These are phyloP conservation scores for Colletotrichum camelliae DNA, from an alignment of 2,329 filamentous ascomycete species.

Conservation along the genomic window DNA sequence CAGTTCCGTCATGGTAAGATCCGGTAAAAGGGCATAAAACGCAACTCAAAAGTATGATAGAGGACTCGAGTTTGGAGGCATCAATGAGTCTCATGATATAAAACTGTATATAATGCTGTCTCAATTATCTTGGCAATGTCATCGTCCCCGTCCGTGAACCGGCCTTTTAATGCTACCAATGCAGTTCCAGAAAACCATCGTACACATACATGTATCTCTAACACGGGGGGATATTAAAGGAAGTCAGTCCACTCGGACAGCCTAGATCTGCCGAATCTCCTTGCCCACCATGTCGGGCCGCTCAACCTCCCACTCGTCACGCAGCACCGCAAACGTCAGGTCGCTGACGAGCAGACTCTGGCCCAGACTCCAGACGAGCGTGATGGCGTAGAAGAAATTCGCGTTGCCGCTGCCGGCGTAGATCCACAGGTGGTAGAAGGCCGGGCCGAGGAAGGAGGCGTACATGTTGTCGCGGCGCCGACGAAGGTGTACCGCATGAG, in stretches of 20 bases:
- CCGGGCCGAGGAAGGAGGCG: conserved; percentile 85
- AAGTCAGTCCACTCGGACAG: conserved; percentile 16
- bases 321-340: conserved; percentile 82
- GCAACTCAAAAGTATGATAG: neutral
- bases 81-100: neutral
- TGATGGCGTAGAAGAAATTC: conserved; percentile 99
- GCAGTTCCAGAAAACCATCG: neutral
- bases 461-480: conserved; percentile 80
- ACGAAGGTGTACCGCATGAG: conserved; percentile 93
- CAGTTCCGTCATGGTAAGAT: neutral
- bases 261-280: conserved; percentile 82
- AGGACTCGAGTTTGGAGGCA: neutral
- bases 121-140: neutral
- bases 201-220: conserved; percentile 11
- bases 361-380: conserved; percentile 95
- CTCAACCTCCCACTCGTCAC: conserved; percentile 94
- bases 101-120: conserved; percentile 13
- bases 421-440: conserved; percentile 97
- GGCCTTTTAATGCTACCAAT: neutral
- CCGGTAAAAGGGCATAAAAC: neutral
- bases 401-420: conserved; percentile 98
- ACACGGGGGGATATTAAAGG: neutral
- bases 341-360: conserved; percentile 88
- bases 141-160: neutral
- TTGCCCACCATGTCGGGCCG: conserved; percentile 89